Conservation (phyloP, 208 protist species). For the Crithidia bombi region DNA sequence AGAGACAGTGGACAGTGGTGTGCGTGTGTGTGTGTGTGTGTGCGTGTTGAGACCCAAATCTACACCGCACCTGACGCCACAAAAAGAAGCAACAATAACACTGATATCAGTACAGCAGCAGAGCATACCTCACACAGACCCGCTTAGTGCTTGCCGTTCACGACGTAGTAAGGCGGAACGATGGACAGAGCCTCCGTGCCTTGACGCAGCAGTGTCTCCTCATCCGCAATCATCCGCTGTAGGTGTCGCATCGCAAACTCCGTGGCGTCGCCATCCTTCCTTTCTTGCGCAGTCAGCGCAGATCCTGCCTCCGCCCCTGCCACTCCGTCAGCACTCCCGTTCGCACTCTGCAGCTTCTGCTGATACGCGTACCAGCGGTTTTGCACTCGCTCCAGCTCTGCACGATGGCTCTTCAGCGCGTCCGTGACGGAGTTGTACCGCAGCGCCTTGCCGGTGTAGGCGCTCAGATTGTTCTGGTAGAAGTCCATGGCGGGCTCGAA, state of each 20-base stretch:
- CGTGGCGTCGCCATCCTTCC: conserved; percentile 1
- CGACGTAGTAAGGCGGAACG: conserved; percentile 32
- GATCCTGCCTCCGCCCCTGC: background rate
- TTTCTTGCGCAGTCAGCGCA: conserved; percentile 2
- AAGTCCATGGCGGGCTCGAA: conserved; percentile 25
- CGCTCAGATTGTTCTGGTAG: conserved; percentile 25
- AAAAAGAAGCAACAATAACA: background rate
- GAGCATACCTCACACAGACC: too few relatives aligned
- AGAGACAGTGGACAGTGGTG: background rate
- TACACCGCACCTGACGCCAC: too few relatives aligned
- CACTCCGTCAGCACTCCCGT: too few relatives aligned
- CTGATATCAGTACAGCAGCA: background rate
- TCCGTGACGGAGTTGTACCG: conserved; percentile 44
- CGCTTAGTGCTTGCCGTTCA: background rate
- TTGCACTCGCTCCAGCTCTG: conserved; percentile 10
- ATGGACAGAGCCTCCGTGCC: background rate
- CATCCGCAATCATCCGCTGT: conserved; percentile 28
- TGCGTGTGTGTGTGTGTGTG: too few relatives aligned
- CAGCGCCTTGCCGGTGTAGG: conserved; percentile 26
- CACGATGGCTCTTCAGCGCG: conserved; percentile 30
- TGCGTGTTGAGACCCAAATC: too few relatives aligned
- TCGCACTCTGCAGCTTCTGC: background rate
- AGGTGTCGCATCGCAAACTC: conserved; percentile 14
- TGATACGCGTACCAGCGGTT: conserved; percentile 9
- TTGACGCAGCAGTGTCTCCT: conserved; percentile 21